Conservation (phyloP, 177 flowering plant genomes). For the Vitis hybrid region DNA sequence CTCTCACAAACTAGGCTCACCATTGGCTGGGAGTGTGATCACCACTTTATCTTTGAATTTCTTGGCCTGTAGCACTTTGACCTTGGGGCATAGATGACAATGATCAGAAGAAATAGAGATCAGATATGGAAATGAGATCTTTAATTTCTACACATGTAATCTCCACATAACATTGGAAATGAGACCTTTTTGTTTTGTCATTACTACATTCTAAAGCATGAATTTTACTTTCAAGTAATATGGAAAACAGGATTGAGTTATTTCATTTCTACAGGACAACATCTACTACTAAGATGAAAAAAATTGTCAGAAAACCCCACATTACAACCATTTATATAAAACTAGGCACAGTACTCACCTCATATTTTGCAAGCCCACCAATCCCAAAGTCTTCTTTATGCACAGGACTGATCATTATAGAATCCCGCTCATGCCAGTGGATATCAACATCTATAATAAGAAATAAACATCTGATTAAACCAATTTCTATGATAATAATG, state of each 20-base stretch:
- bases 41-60: conserved; percentile 58
- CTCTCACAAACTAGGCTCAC: conserved; percentile 27
- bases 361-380: conserved; percentile 60
- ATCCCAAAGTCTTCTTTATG: conserved; percentile 47
- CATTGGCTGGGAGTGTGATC: conserved; percentile 71
- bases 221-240: neutral
- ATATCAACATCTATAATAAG: conserved; percentile 57
- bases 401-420: conserved; percentile 37
- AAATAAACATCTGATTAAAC: neutral
- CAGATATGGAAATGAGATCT: neutral
- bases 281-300: neutral
- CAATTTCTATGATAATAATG: neutral
- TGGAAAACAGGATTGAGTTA: neutral
- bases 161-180: neutral
- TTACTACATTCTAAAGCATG: neutral
- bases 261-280: neutral
- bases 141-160: too few relatives aligned
- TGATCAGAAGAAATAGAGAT: neutral
- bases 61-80: conserved; percentile 39
- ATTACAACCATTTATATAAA: neutral
- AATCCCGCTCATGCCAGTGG: conserved; percentile 53
- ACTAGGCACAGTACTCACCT: conserved; percentile 37
- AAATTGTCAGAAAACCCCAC: neutral
- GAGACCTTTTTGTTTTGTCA: neutral
- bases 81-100: conserved; percentile 36